A percentile compares a stretch with the other conserved stretches of the same genome.
These are phyloP conservation scores for Solanum tacnaense DNA, from an alignment of 257 asterid species.

Conservation along the genomic window DNA sequence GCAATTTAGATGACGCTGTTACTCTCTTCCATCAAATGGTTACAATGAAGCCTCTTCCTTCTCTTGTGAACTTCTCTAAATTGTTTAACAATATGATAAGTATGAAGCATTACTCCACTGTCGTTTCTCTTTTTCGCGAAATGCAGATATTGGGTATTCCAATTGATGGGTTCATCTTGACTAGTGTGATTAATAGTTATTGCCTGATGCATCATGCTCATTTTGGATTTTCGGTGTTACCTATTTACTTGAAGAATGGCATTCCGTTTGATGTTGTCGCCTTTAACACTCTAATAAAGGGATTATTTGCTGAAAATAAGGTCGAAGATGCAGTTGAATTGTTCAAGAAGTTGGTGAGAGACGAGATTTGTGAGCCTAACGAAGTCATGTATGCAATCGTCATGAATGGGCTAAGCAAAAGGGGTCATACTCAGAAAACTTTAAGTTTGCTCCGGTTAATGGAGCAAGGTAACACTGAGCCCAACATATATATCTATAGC, in stretches of 20 bases:
- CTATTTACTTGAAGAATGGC: not conserved
- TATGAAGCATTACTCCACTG: not conserved
- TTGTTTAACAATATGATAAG: not conserved
- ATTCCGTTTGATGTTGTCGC: fast-evolving
- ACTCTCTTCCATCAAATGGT: not conserved
- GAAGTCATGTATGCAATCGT: not conserved
- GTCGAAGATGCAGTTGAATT: not conserved
- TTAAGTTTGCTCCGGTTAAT: not conserved
- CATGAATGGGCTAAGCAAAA: not conserved
- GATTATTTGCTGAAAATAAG: not conserved
- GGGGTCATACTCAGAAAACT: not conserved
- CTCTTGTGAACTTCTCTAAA: not conserved
- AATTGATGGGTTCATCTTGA: not conserved
- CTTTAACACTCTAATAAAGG: fast-evolving
- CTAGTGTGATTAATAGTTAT: not conserved
- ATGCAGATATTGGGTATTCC: not conserved
- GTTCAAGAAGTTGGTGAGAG: not conserved
- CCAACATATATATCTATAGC: not conserved
- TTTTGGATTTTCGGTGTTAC: not conserved
- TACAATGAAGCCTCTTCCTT: not conserved
- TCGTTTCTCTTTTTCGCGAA: not conserved
- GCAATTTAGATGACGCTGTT: not conserved
- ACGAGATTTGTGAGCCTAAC: fast-evolving
- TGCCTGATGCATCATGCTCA: not conserved
- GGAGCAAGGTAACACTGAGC: not conserved